Conservation (phyloP, 1,284 basidiomycete genomes). For the Naganishia albida region DNA sequence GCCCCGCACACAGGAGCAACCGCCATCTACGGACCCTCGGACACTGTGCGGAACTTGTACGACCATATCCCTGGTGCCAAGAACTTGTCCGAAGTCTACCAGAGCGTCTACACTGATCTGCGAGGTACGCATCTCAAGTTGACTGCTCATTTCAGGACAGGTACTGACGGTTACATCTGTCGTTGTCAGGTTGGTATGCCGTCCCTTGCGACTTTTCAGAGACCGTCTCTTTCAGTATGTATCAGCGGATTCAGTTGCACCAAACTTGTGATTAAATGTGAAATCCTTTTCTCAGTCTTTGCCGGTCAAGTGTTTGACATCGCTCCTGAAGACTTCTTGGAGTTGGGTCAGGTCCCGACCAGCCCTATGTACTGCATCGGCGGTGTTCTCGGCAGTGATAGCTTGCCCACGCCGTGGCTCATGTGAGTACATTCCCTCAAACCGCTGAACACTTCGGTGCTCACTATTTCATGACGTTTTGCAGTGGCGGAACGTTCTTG, state of each 20-base stretch:
- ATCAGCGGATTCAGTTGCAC: too few species aligned
- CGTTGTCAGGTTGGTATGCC: constrained; percentile 17
- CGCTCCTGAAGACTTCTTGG: constrained; percentile 17
- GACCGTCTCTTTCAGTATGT: constrained; percentile 23
- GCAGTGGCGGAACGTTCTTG: constrained; percentile 22
- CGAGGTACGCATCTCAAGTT: background rate
- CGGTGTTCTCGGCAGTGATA: constrained; percentile 18
- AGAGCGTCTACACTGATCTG: constrained; percentile 1
- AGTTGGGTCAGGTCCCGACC: constrained; percentile 20
- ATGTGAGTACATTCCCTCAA: constrained; percentile 1
- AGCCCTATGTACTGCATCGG: constrained; percentile 25
- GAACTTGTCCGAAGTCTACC: constrained; percentile 18
- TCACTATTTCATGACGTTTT: background rate
- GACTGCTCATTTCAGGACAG: background rate
- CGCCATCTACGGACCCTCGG: constrained; percentile 13
- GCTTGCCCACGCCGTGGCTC: constrained; percentile 15
- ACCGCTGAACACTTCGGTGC: background rate
- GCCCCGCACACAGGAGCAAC: constrained; percentile 6
- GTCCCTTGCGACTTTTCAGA: constrained; percentile 28
- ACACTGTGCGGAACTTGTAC: constrained; percentile 14
- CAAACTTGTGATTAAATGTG: too few species aligned
- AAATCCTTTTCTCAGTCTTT: constrained; percentile 5
- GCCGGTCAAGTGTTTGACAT: constrained; percentile 21
- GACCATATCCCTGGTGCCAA: constrained; percentile 24
- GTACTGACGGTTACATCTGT: background rate